Conservation (phyloP, 371 early-diverging fungal genomes). For the Neoconidiobolus thromboides region DNA sequence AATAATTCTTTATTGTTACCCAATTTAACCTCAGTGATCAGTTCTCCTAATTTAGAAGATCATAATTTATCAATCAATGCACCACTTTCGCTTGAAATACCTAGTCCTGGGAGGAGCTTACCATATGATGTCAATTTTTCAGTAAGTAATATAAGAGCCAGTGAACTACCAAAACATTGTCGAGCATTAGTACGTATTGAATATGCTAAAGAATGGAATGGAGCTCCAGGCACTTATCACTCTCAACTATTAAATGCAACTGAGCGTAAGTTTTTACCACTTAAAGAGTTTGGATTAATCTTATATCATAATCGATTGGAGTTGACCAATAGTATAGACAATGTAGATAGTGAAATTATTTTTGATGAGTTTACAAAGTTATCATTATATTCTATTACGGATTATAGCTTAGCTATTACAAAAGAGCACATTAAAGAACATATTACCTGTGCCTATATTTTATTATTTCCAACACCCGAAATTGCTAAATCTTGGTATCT, state of each 20-base stretch:
- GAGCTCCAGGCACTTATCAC: neutral
- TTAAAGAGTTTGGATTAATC: slow-evolving; percentile 1
- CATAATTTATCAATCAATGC: neutral
- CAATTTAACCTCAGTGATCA: no score
- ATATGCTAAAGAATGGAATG: neutral
- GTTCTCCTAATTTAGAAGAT: neutral
- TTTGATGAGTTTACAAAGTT: neutral
- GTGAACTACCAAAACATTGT: neutral
- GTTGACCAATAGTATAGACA: neutral
- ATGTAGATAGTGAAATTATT: neutral
- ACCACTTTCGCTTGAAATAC: neutral
- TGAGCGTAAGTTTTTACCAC: neutral
- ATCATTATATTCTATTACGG: neutral
- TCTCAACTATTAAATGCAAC: neutral
- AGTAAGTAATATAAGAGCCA: neutral
- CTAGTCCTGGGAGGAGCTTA: no score
- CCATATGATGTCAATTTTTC: neutral
- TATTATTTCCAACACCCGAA: neutral
- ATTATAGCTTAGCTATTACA: neutral
- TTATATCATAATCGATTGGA: neutral
- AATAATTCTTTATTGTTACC: neutral
- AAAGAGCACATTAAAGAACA: neutral
- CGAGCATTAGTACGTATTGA: neutral
- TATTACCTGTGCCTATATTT: neutral
- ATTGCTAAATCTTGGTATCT: slow-evolving; percentile 1